Conservation (phyloP, 345 rosid genomes). For the Moricandia moricandioides region DNA sequence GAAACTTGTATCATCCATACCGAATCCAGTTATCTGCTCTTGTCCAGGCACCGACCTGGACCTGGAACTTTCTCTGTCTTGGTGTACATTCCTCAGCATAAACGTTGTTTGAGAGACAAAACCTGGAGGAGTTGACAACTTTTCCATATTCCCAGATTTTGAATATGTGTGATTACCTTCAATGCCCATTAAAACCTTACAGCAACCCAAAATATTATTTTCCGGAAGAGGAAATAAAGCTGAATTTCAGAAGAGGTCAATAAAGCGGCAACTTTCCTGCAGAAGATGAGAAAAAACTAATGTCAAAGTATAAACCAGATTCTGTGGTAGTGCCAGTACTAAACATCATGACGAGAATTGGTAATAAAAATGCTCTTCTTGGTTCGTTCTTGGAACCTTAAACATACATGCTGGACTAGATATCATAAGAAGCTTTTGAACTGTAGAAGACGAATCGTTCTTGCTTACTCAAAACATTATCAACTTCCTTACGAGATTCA, state of each 20-base stretch:
- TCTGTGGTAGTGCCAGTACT: background rate
- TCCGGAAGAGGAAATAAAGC: background rate
- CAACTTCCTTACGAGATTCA: background rate
- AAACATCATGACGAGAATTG: background rate
- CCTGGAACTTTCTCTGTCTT: slow-evolving; percentile 12
- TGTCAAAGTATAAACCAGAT: background rate
- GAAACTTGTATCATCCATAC: slow-evolving; percentile 15
- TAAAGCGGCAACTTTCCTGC: background rate
- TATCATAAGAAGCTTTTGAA: background rate
- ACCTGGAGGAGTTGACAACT: slow-evolving; percentile 28
- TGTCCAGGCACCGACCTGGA: background rate
- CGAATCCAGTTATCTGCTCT: slow-evolving; percentile 8
- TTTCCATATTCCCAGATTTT: slow-evolving; percentile 19
- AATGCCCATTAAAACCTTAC: slow-evolving; percentile 12
- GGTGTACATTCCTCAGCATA: slow-evolving; percentile 21
- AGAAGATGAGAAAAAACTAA: slow-evolving; percentile 3
- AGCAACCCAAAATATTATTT: background rate
- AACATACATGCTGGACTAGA: background rate
- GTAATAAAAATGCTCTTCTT: background rate
- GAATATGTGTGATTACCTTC: background rate
- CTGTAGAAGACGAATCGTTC: background rate
- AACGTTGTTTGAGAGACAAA: slow-evolving; percentile 26
- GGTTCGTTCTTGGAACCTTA: background rate
- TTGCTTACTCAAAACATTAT: background rate
- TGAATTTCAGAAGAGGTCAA: slow-evolving; percentile 1